phyloP scores from a whole-genome alignment of 2,329 filamentous ascomycete genomes.

The Epichloe brachyelytri region DNA sequence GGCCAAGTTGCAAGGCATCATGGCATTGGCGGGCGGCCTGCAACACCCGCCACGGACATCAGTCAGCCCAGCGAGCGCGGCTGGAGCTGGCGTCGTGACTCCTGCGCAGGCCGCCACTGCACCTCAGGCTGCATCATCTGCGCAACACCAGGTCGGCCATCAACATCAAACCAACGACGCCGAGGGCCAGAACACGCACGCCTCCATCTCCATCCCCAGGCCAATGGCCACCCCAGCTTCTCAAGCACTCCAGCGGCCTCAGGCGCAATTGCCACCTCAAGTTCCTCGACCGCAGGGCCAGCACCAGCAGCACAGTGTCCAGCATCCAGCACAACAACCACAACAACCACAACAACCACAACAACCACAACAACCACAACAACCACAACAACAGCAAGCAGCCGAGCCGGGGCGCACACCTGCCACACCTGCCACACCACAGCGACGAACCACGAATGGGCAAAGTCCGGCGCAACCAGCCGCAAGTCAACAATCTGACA shows the following conservation, averaged over 20 bases:
- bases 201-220: not conserved
- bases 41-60: constrained; percentile 26
- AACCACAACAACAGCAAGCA: constrained; percentile 9
- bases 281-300: constrained; percentile 9
- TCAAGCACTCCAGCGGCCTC: constrained; percentile 15
- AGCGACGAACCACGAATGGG: constrained; percentile 1
- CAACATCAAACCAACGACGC: not conserved
- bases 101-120: constrained; percentile 20
- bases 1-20: constrained; percentile 46
- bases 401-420: constrained; percentile 4
- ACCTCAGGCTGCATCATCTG: constrained; percentile 10
- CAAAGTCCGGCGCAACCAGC: not conserved
- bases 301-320: constrained; percentile 7
- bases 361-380: constrained; percentile 8
- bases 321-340: constrained; percentile 8
- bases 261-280: constrained; percentile 17
- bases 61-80: constrained; percentile 13
- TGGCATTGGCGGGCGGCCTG: constrained; percentile 39
- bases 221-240: constrained; percentile 11
- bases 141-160: constrained; percentile 1
- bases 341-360: constrained; percentile 5
- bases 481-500: not conserved
- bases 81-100: constrained; percentile 19
- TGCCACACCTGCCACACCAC: constrained; percentile 1
- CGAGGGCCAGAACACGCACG: not conserved